phyloP scores from a whole-genome alignment of 345 rosid species.

The Populus ilicifolia region DNA sequence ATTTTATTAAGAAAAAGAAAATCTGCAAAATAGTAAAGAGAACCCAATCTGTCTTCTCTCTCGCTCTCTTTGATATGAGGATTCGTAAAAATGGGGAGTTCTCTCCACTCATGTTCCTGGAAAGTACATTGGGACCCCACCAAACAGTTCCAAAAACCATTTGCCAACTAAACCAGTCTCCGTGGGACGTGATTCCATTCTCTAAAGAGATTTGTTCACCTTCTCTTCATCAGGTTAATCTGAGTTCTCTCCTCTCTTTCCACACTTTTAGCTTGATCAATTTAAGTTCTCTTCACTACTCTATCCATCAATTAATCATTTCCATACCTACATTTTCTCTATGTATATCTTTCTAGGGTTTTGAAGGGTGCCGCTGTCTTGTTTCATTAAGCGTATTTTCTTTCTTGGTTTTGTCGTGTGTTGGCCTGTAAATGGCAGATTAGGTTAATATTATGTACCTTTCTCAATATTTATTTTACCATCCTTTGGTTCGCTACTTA shows the following conservation, averaged over 20 bases:
- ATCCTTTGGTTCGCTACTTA: neutral
- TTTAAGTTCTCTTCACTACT: neutral
- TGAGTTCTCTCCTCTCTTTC: neutral
- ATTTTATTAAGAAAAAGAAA: too few species aligned
- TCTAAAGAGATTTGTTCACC: neutral
- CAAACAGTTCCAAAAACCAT: neutral
- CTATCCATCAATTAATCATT: too few species aligned
- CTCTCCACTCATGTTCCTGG: neutral
- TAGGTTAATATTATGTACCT: neutral
- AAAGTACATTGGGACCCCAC: neutral
- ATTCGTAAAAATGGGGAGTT: constrained; percentile 10
- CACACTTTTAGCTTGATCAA: neutral
- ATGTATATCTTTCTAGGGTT: too few species aligned
- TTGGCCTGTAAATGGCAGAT: too few species aligned
- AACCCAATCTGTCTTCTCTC: neutral
- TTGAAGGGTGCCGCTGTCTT: too few species aligned
- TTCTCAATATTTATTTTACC: neutral
- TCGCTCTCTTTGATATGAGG: neutral
- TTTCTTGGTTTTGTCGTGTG: too few species aligned
- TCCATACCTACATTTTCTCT: too few species aligned
- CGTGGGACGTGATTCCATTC: constrained; percentile 13
- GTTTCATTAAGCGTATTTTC: too few species aligned
- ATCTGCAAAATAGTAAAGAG: too few species aligned
- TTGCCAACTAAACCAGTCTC: constrained; percentile 17
- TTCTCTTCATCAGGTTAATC: neutral